Base-by-base conservation (phyloP, 2,329 filamentous ascomycete species). In the Tolypocladium guangdongense region DNA sequence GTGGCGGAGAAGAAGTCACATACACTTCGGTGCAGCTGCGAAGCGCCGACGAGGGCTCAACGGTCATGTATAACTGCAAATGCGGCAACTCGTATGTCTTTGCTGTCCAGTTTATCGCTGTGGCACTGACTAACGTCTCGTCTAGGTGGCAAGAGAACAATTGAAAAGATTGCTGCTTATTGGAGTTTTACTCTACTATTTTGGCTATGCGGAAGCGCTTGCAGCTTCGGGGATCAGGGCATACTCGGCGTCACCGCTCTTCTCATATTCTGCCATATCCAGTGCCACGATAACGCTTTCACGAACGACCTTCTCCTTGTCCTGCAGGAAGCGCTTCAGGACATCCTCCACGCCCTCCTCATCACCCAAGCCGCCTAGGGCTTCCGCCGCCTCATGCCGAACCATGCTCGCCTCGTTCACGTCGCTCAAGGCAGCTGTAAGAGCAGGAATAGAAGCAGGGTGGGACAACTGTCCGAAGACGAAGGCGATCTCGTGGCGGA, bases 191-290 rank as follows among this genome's bases (percentile, higher is more conserved):
- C 30, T 41, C 52, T 57, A 50, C 52, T 53, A 52, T 53, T 59
- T 56, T 53, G 55, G 60, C 66, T 63, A 74, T 56, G 71, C 72
- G 54, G 68, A 62, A 60, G 70, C 70, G 58, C 71, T 71, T 57
- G 69, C 67, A 50, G 71, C 70, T 62, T 87, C 81, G 3, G 91
- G 92, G 60, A 97, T 86, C 64, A 96, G 79, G 48, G 93, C 93
- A 75, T 99, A 99, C 68, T 99, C 91, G 35, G 83, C 75, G 71
- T 96, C 83, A 43, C 88, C 88, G 61, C 84, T 88, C 75, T 88
- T 90, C 77, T 99, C 93, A 65, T 90, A 96, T 66, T 96, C 92
- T 12, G 91, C 93, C 90, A 99, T 99, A 70, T 99, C 93, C 60
- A 99, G 77, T 46, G 93, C 93, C 53, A 99, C 93, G 62, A 96